Percentiles rank a stretch among this genome's conserved stretches.
These are phyloP conservation scores for Penicillium angulare DNA, from an alignment of 495 filamentous ascomycete species.

Conservation along the genomic window DNA sequence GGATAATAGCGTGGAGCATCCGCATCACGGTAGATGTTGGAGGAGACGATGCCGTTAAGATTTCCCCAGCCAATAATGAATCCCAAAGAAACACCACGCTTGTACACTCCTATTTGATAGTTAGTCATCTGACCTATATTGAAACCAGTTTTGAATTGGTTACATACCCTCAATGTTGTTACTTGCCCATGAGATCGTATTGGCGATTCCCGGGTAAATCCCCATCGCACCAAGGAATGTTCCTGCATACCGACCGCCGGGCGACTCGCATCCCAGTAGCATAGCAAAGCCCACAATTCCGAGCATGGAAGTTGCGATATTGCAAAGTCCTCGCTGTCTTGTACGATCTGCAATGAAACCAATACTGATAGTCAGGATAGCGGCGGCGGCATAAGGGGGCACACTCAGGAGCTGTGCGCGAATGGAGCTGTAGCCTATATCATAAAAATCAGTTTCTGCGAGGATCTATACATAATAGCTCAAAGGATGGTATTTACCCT, in stretches of 20 bases:
- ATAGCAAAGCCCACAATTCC: constrained; percentile 79
- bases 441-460: neutral
- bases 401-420: constrained; percentile 80
- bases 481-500: constrained; percentile 18
- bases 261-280: constrained; percentile 58
- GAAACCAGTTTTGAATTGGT: neutral
- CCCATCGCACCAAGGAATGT: constrained; percentile 84
- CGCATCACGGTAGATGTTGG: constrained; percentile 63
- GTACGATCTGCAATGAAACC: constrained; percentile 82
- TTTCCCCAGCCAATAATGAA: constrained; percentile 94
- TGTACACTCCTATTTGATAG: constrained; percentile 65
- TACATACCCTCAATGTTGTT: constrained; percentile 78
- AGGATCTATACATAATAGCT: neutral
- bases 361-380: constrained; percentile 69
- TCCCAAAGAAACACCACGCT: constrained; percentile 81
- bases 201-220: constrained; percentile 90
- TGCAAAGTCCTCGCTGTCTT: constrained; percentile 74
- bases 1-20: constrained; percentile 55
- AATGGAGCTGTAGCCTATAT: constrained; percentile 63
- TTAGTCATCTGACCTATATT: neutral
- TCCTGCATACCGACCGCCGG: constrained; percentile 74
- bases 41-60: constrained; percentile 80
- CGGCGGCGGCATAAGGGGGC: constrained; percentile 84
- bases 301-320: constrained; percentile 67
- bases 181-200: constrained; percentile 83